Conservation (phyloP, 2,329 filamentous ascomycete species). For the Diaporthe helianthi region DNA sequence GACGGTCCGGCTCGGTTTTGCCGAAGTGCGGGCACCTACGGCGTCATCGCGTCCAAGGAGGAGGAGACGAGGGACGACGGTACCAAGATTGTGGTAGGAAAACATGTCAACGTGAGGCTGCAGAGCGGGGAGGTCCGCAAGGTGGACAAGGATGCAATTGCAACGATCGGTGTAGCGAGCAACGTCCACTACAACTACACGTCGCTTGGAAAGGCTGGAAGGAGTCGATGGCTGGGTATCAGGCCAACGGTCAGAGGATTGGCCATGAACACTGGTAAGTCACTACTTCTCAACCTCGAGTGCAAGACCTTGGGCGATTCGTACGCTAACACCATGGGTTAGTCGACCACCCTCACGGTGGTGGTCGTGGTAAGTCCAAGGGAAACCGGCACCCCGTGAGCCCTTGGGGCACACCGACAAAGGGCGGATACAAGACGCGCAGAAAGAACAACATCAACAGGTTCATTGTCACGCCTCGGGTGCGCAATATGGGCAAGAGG, state of each 20-base stretch:
- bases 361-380: slow-evolving; percentile 99
- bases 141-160: slow-evolving; percentile 90
- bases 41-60: slow-evolving; percentile 87
- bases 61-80: slow-evolving; percentile 71
- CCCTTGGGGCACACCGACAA: slow-evolving; percentile 92
- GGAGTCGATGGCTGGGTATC: slow-evolving; percentile 92
- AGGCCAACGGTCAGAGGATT: slow-evolving; percentile 95
- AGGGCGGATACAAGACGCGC: slow-evolving; percentile 91
- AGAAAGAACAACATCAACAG: slow-evolving; percentile 89
- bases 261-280: slow-evolving; percentile 93
- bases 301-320: not conserved
- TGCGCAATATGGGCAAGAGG: slow-evolving; percentile 91
- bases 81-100: slow-evolving; percentile 69
- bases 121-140: slow-evolving; percentile 93
- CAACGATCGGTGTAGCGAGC: slow-evolving; percentile 92
- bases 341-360: slow-evolving; percentile 97
- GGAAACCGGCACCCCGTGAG: slow-evolving; percentile 94
- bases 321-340: slow-evolving; percentile 33
- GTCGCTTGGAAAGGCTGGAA: slow-evolving; percentile 92
- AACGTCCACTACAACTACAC: slow-evolving; percentile 91
- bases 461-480: slow-evolving; percentile 83
- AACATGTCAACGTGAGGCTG: slow-evolving; percentile 82
- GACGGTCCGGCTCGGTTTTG: slow-evolving; percentile 87
- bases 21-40: slow-evolving; percentile 91
- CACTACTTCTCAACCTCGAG: not conserved